These are phyloP conservation scores for Hypholoma sublateritium DNA, from an alignment of 768 basidiomycete species.

Conservation along the genomic window DNA sequence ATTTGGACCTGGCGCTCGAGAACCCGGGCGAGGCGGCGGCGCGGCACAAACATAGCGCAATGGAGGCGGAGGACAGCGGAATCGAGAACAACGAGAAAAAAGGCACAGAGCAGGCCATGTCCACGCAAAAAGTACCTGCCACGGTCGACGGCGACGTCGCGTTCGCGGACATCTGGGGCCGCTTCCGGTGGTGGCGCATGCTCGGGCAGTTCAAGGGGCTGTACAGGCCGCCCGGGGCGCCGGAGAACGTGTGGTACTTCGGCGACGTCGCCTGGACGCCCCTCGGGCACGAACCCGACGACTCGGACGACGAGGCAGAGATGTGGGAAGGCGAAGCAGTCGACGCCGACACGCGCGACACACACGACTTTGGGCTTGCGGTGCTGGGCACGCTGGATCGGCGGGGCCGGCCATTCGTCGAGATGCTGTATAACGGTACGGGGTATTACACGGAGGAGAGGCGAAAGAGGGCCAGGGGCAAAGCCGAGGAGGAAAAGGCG, in stretches of 20 bases:
- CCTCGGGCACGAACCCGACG: background rate
- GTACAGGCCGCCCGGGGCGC: background rate
- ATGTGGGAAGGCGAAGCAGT: background rate
- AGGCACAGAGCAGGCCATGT: background rate
- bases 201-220: conserved; percentile 6
- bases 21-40: background rate
- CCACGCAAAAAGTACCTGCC: background rate
- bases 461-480: background rate
- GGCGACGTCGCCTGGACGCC: background rate
- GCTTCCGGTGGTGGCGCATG: conserved; percentile 8
- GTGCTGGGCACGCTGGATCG: background rate
- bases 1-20: background rate
- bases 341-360: background rate
- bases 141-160: background rate
- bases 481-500: no score
- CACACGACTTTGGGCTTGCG: conserved; percentile 2
- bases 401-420: conserved; percentile 1
- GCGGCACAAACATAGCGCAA: background rate
- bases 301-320: background rate
- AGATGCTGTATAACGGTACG: background rate
- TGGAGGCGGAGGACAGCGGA: no score
- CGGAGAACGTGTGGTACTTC: conserved; percentile 4
- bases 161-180: background rate
- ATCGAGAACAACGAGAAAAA: background rate
- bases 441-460: background rate